Base-by-base conservation (phyloP, 2,329 filamentous ascomycete genomes). In the Cladobotryum protrusum region DNA sequence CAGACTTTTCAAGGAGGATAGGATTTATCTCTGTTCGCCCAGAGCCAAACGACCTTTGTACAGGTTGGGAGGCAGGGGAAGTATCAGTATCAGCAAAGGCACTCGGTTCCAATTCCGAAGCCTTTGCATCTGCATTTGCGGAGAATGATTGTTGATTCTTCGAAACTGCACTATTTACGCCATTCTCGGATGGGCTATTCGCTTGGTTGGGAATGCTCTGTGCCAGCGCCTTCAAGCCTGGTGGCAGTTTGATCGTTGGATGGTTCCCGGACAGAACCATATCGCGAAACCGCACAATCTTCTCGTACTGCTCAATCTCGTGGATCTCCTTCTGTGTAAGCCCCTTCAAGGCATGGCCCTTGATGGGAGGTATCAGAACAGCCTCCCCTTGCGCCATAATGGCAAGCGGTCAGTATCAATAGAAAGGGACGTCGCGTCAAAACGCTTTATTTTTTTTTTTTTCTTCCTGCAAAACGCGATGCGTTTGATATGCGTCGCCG, bases 1-100 rank as follows among this genome's bases (percentile, higher is more conserved):
- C 86, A 58, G 90, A 91, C 69, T 96, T 96, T 63, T 88, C 85
- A 67, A 95, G 77, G 59, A 95, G 77, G 54, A 95, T 83, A 45
- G 89, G 88, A 66, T 95, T 82, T 70, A 93, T 87, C 67, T 85
- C 83, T 53, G 83, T 81, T 56, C 77, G 79, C 52, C 72, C 69
- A 57, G 77, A 68, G 53, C 37, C 43, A 45, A 48, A 43, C 37
- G 42, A 24, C 40, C 42, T 48, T 37, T 35, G 20, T 20, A 35
- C 29, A 34, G 43, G 15, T 18, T 42, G 39, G 24, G 40, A 24
- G 36, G 19, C 43, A 43, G 40, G 20, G 8, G n/a, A 11, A 9
- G 40, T 35, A 43, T 18, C 9, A 20, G 17, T 43, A 13, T 41
- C 40, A 29, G 40, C 29, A n/a, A 13, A 24, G 20, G 18, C 34